Evolutionary conservation across 169 alveolate genomes (phyloP).

Genomic region (Theileria parva): DNA sequence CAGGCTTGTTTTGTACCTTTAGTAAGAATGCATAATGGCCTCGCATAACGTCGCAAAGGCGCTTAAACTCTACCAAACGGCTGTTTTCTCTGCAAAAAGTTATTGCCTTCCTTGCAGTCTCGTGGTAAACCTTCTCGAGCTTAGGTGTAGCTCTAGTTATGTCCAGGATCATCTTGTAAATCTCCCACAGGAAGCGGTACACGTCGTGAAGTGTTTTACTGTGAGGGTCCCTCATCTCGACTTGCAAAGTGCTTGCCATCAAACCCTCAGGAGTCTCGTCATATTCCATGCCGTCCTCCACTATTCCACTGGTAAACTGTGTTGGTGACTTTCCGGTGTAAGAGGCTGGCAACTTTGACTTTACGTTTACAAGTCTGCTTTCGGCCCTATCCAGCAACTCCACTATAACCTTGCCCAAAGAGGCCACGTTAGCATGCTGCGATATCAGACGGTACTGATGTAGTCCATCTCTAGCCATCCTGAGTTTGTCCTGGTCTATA

Average conservation of each 20-base stretch:
- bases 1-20: slow-evolving; percentile 84
- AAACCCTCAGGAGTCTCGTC: slow-evolving; percentile 84
- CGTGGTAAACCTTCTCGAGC: slow-evolving; percentile 92
- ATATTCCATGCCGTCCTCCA: slow-evolving; percentile 58
- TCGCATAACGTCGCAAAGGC: slow-evolving; percentile 92
- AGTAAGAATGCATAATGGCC: slow-evolving; percentile 86
- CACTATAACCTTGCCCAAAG: slow-evolving; percentile 87
- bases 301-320: slow-evolving; percentile 45
- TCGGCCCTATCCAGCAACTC: slow-evolving; percentile 88
- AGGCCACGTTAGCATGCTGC: slow-evolving; percentile 87
- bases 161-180: slow-evolving; percentile 92
- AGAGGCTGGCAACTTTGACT: slow-evolving; percentile 66
- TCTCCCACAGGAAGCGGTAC: slow-evolving; percentile 91
- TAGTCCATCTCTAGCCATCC: slow-evolving; percentile 88
- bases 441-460: slow-evolving; percentile 87
- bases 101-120: slow-evolving; percentile 91
- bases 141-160: slow-evolving; percentile 91
- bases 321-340: slow-evolving; percentile 51
- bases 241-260: slow-evolving; percentile 81
- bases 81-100: slow-evolving; percentile 90
- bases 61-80: slow-evolving; percentile 89
- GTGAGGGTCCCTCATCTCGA: slow-evolving; percentile 79
- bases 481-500: slow-evolving; percentile 83
- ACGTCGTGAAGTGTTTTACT: slow-evolving; percentile 79
- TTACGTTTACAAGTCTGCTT: slow-evolving; percentile 77